Conservation (phyloP, 305 asterid genomes). For the Fraxinus floribunda region DNA sequence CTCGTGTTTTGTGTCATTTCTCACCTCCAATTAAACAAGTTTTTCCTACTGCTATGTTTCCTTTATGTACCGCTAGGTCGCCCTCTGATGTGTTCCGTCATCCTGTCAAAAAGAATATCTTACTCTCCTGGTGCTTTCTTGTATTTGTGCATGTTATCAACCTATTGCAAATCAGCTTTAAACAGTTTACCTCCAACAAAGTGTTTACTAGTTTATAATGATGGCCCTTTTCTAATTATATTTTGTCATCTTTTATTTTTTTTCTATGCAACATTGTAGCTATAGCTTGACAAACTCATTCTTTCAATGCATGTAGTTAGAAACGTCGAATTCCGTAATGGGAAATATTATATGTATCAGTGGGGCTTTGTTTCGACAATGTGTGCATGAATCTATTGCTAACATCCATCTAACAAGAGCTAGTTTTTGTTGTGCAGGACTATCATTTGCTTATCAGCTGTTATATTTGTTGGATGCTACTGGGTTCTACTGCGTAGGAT, state of each 20-base stretch:
- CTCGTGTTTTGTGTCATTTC: not conserved
- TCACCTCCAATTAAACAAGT: not conserved
- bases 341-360: constrained; percentile 14
- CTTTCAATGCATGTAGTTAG: not conserved
- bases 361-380: constrained; percentile 12
- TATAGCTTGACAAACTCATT: not conserved
- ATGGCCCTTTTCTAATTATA: constrained; percentile 11
- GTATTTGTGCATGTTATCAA: constrained; percentile 7
- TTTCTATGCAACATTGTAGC: not conserved
- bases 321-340: not conserved
- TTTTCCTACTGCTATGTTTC: not conserved
- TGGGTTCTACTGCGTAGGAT: constrained; percentile 70
- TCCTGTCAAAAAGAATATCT: not conserved
- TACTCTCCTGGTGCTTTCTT: constrained; percentile 1
- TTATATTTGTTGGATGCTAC: constrained; percentile 81
- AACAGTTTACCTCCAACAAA: not conserved
- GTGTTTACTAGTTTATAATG: not conserved
- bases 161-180: not conserved
- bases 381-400: constrained; percentile 11
- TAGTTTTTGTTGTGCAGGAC: constrained; percentile 51
- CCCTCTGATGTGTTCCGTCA: not conserved
- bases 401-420: constrained; percentile 26
- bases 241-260: not conserved
- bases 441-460: constrained; percentile 89
- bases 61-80: not conserved